phyloP scores from a whole-genome alignment of 1,284 basidiomycete genomes.

The Vanrija humicola region DNA sequence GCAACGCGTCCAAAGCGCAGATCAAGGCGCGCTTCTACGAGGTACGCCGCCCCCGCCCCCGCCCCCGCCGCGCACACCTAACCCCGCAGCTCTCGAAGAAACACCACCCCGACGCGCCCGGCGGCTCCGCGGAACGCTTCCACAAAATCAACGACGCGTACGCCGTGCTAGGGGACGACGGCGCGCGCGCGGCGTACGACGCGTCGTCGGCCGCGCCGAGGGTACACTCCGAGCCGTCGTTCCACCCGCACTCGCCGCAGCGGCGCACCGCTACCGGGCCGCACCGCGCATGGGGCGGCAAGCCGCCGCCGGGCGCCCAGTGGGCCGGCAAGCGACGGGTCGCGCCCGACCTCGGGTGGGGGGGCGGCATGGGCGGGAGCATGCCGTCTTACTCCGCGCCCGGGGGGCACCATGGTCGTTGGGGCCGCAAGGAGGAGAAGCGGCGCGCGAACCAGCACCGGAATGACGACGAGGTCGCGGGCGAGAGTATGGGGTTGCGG shows the following conservation, averaged over 20 bases:
- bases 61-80: neutral
- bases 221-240: neutral
- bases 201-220: neutral
- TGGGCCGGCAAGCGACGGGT: conserved; percentile 4
- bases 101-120: conserved; percentile 48
- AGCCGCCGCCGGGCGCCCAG: neutral
- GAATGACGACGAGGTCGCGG: conserved; percentile 19
- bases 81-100: conserved; percentile 46
- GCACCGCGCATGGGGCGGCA: conserved; percentile 7
- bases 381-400: neutral
- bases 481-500: conserved; percentile 27
- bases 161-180: conserved; percentile 40
- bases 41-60: conserved; percentile 28
- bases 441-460: conserved; percentile 3
- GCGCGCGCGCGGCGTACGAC: conserved; percentile 27
- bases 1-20: conserved; percentile 43
- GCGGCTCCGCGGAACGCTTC: conserved; percentile 39
- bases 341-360: conserved; percentile 8
- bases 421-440: conserved; percentile 5
- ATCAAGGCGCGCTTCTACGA: conserved; percentile 51
- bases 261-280: neutral
- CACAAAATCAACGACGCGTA: conserved; percentile 48
- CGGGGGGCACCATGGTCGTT: neutral
- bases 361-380: conserved; percentile 14
- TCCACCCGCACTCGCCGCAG: conserved; percentile 14